A percentile compares a stretch with the other conserved stretches of the same genome.
Evolutionary conservation across 73 alveolate species (phyloP).

Genomic region (Uronychia setigera): DNA sequence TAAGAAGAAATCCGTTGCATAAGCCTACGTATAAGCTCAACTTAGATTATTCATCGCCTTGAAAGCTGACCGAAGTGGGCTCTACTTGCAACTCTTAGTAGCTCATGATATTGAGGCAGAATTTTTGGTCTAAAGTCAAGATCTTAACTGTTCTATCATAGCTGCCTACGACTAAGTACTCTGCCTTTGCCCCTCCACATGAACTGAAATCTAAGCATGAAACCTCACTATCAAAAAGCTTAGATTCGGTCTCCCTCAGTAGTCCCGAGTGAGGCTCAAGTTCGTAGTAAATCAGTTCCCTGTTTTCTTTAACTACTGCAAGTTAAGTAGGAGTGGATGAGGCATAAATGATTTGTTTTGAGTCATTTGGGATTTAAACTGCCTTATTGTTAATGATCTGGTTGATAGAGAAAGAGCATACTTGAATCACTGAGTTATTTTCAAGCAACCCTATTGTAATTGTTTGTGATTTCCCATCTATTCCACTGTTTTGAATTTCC

Average conservation of each 20-base stretch:
- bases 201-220: conserved; percentile 86
- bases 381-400: conserved; percentile 86
- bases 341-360: conserved; percentile 84
- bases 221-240: conserved; percentile 86
- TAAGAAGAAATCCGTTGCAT: conserved; percentile 90
- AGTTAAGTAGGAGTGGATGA: conserved; percentile 89
- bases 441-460: conserved; percentile 58
- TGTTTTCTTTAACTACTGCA: conserved; percentile 95
- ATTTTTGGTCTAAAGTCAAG: conserved; percentile 97
- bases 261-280: conserved; percentile 84
- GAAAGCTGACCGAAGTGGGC: conserved; percentile 85
- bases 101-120: conserved; percentile 82
- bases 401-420: conserved; percentile 61
- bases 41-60: conserved; percentile 39
- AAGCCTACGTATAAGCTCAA: conserved; percentile 89
- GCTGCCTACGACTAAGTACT: conserved; percentile 91
- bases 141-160: conserved; percentile 95
- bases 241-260: conserved; percentile 79
- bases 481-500: conserved; percentile 80
- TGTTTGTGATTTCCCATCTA: conserved; percentile 63
- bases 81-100: conserved; percentile 82
- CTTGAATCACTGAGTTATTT: conserved; percentile 68
- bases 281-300: conserved; percentile 96
- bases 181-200: conserved; percentile 83
- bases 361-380: conserved; percentile 68